Percentiles rank a stretch among this genome's conserved stretches.
These are phyloP conservation scores for Schwanniomyces vanrijiae DNA, from an alignment of 805 yeast species.

Conservation along the genomic window DNA sequence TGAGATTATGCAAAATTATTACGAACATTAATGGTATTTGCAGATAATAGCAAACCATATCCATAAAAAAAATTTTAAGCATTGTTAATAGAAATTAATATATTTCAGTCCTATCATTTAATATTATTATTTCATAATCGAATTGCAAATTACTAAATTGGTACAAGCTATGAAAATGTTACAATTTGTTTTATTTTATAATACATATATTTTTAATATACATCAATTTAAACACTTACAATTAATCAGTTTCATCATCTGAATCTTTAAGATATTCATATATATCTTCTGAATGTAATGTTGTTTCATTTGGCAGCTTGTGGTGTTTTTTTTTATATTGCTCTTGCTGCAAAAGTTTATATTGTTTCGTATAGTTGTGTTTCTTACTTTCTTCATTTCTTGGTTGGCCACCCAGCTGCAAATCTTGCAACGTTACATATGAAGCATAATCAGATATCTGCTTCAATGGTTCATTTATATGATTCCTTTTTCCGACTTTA, in stretches of 20 bases:
- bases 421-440: slow-evolving; percentile 38
- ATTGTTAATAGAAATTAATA: too few species aligned
- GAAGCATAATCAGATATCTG: slow-evolving; percentile 40
- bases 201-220: too few species aligned
- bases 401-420: slow-evolving; percentile 30
- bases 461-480: slow-evolving; percentile 31
- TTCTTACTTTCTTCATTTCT: slow-evolving; percentile 12
- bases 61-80: too few species aligned
- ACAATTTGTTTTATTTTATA: too few species aligned
- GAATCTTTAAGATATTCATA: neutral
- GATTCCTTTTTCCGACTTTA: slow-evolving; percentile 33
- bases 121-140: too few species aligned
- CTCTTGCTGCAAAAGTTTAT: slow-evolving; percentile 1
- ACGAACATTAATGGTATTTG: too few species aligned
- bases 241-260: neutral
- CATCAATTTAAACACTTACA: too few species aligned
- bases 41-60: too few species aligned
- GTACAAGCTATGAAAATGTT: too few species aligned
- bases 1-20: too few species aligned
- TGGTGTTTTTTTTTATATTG: slow-evolving; percentile 10
- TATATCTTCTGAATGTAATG: neutral
- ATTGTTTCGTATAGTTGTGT: neutral
- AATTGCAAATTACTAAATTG: too few species aligned
- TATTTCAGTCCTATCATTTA: too few species aligned
- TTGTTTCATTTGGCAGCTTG: neutral